These are phyloP conservation scores for Fusarium mexicanum DNA, from an alignment of 2,329 filamentous ascomycete genomes.

Conservation along the genomic window DNA sequence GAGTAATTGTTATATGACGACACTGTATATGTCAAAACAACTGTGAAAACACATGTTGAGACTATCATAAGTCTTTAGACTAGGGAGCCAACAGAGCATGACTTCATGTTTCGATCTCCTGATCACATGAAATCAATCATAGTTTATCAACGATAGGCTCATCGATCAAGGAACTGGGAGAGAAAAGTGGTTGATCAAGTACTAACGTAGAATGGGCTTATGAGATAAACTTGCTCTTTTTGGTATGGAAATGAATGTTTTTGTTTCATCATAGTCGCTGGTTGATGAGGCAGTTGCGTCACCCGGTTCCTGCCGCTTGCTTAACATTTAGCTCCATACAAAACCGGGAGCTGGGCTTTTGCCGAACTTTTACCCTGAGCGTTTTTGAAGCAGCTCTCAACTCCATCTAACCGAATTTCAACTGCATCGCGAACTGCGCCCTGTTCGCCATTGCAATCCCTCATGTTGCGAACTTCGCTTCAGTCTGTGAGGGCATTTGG, in stretches of 20 bases:
- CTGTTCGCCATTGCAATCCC: conserved; percentile 59
- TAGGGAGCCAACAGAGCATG: background rate
- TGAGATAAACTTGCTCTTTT: background rate
- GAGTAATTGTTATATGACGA: no score
- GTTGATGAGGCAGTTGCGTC: conserved; percentile 41
- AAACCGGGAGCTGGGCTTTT: conserved; percentile 49
- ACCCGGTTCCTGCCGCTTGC: conserved; percentile 51
- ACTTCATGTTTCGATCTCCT: background rate
- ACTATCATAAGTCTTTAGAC: background rate
- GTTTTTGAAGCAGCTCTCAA: conserved; percentile 52
- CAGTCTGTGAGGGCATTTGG: conserved; percentile 70
- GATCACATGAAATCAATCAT: background rate
- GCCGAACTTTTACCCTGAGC: conserved; percentile 58
- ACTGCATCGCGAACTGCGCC: conserved; percentile 45
- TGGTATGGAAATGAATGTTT: background rate
- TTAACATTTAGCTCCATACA: conserved; percentile 37
- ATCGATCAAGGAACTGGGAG: background rate
- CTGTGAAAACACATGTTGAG: background rate
- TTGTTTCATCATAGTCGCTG: background rate
- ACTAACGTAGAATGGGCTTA: background rate
- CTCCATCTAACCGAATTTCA: conserved; percentile 46
- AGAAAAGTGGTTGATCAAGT: background rate
- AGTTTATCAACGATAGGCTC: background rate
- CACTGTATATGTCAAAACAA: no score
- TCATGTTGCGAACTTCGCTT: conserved; percentile 76